Evolutionary conservation across 805 yeast genomes (phyloP), one percentile per base, ranked within the genome.

Genomic region (Starmerella riodocensis): DNA sequence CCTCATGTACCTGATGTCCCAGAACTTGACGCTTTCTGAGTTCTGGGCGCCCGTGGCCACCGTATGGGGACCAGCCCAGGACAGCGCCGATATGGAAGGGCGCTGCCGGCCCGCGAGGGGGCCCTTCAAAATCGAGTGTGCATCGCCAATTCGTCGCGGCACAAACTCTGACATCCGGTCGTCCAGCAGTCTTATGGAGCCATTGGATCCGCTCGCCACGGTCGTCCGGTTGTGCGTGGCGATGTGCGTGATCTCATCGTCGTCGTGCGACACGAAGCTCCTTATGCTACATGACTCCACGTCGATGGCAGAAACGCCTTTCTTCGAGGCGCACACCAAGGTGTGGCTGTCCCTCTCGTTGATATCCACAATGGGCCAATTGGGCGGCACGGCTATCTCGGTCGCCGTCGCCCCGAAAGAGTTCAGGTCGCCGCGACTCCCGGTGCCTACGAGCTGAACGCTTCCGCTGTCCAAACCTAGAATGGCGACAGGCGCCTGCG

Each of bases 1-100:
- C 22, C 35, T 20, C n/a, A 29, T 43, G 12, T 41, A 38, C 4
- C 60, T 43, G 26, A 51, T 14, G 34, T 55, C 60, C 60, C 60
- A 55, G 25, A 52, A 37, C 36, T 49, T 53, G 6, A 53, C 37
- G 12, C 34, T 20, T 9, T 48, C 42, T 24, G 47, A 43, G 9
- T 32, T 34, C 16, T 46, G 48, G 6, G 47, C 18, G 3, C 45
- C 54, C 13, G 53, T 28, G 12, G 49, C 57, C 2, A 52, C 25
- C 16, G 22, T 19, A 9, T 27, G 6, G 18, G 46, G 48, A 14
- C 40, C 34, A n/a, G 35, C 24, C 56, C 58, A 55, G 6, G 40
- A 40, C 7, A 52, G 8, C 3, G 55, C 47, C 3, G 53, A 42
- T 21, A 53, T 38, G 14, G 36, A 27, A 2, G 36, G 41, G 24